These are phyloP conservation scores for Sporothrix dimorphospora DNA, from an alignment of 2,329 filamentous ascomycete genomes.

Conservation along the genomic window DNA sequence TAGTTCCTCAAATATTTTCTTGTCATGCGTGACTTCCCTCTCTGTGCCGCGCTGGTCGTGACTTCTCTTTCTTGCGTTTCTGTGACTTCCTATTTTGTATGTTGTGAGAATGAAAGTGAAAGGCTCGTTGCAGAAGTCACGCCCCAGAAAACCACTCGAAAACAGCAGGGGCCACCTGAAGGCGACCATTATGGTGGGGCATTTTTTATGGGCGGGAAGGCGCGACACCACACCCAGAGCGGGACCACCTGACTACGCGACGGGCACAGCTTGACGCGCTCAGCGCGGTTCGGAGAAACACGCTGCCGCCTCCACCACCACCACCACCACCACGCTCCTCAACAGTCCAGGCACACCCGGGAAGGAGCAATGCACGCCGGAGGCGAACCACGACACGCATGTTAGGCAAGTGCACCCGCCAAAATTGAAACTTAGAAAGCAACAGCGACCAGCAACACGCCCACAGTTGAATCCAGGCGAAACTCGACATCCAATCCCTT, in stretches of 20 bases:
- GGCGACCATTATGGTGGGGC: conserved; percentile 5
- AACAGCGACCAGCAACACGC: background rate
- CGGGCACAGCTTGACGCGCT: conserved; percentile 31
- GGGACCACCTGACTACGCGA: conserved; percentile 30
- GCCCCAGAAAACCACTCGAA: background rate
- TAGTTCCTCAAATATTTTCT: too few species aligned
- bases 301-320: conserved; percentile 26
- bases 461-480: background rate
- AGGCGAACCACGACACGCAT: background rate
- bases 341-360: conserved; percentile 8
- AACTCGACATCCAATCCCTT: conserved; percentile 24
- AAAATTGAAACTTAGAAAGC: conserved; percentile 1
- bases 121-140: background rate
- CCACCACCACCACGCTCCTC: background rate
- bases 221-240: conserved; percentile 19
- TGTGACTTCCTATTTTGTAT: background rate
- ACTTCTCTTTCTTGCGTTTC: background rate
- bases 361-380: conserved; percentile 19
- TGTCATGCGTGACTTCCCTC: too few species aligned
- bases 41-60: background rate
- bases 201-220: conserved; percentile 19
- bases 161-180: background rate
- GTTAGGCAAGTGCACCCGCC: conserved; percentile 6
- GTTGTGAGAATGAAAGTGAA: background rate
- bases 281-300: conserved; percentile 32